Evolutionary conservation across 129 eudicot species (phyloP).

Genomic region (Scalesia atractyloides): DNA sequence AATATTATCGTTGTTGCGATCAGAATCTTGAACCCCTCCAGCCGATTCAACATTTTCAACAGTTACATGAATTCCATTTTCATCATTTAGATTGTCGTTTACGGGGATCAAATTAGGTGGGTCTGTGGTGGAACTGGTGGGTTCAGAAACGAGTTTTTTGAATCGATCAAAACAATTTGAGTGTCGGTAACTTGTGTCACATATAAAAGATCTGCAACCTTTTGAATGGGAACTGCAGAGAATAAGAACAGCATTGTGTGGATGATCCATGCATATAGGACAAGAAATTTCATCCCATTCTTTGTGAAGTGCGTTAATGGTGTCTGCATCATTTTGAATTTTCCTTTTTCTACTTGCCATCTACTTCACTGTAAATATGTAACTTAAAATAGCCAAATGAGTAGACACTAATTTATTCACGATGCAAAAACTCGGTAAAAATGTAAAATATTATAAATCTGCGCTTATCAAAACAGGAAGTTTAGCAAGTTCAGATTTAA

Average conservation of each 20-base stretch:
- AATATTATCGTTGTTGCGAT: neutral
- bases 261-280: conserved; percentile 98
- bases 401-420: conserved; percentile 32
- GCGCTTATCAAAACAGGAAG: neutral
- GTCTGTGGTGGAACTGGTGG: conserved; percentile 22
- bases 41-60: conserved; percentile 38
- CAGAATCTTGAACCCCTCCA: conserved; percentile 28
- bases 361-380: conserved; percentile 56
- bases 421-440: neutral
- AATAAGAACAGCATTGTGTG: conserved; percentile 95
- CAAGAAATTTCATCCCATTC: conserved; percentile 94
- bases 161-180: conserved; percentile 92
- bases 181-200: conserved; percentile 94
- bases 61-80: too few relatives aligned
- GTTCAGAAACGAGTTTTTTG: conserved; percentile 57
- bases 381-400: conserved; percentile 51
- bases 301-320: conserved; percentile 57
- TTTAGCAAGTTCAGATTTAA: neutral
- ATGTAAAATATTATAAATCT: conserved; percentile 10
- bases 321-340: conserved; percentile 63
- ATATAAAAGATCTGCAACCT: conserved; percentile 89
- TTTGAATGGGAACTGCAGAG: conserved; percentile 75
- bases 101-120: conserved; percentile 29
- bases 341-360: conserved; percentile 92
- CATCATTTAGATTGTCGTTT: conserved; percentile 18